These are phyloP conservation scores for Aphanomyces stellatus DNA, from an alignment of 352 stramenopile genomes.

Conservation along the genomic window DNA sequence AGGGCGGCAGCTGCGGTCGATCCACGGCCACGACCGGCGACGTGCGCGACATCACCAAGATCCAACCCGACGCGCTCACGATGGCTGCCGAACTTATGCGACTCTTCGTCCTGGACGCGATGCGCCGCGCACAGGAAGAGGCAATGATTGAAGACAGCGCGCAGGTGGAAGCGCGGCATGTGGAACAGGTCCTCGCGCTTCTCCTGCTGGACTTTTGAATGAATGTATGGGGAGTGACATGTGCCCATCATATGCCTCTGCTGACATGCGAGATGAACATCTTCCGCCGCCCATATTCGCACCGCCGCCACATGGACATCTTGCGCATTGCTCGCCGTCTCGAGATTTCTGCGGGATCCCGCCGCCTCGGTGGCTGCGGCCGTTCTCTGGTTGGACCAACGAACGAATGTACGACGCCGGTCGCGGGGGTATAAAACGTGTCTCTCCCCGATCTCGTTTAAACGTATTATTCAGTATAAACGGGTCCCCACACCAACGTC, in stretches of 20 bases:
- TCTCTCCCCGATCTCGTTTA: neutral
- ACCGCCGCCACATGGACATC: neutral
- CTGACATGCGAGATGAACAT: neutral
- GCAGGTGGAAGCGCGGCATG: conserved; percentile 56
- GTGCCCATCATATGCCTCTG: no score
- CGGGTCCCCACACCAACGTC: neutral
- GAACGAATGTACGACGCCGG: conserved; percentile 1
- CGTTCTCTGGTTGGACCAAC: no score
- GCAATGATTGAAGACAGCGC: conserved; percentile 79
- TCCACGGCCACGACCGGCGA: no score
- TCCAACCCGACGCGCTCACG: conserved; percentile 61
- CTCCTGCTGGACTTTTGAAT: conserved; percentile 68
- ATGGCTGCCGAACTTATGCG: conserved; percentile 65
- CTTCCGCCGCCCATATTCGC: neutral
- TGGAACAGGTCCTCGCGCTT: conserved; percentile 76
- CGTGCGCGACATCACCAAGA: conserved; percentile 40
- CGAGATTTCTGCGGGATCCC: no score
- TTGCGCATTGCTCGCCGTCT: neutral
- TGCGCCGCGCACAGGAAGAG: conserved; percentile 76
- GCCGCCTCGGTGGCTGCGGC: no score
- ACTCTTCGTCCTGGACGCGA: conserved; percentile 64
- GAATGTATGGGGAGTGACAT: no score
- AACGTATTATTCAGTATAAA: neutral
- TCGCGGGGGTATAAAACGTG: neutral
- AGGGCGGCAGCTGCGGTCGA: no score